phyloP scores from a whole-genome alignment of 805 yeast species.

The Cyberlindnera bimundalis region DNA sequence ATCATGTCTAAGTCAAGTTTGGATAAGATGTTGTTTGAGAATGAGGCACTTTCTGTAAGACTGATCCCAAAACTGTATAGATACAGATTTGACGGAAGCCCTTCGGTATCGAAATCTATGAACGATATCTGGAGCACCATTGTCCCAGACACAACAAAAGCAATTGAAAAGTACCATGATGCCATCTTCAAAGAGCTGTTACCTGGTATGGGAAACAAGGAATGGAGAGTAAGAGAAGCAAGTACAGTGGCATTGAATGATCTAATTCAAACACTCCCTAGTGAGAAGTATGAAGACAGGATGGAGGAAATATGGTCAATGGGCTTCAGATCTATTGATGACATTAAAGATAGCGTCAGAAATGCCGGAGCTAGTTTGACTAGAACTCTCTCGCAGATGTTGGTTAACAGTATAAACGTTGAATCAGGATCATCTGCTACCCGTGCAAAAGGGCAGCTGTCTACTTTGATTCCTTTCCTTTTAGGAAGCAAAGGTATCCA shows the following conservation, averaged over 20 bases:
- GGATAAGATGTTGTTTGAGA: slow-evolving; percentile 53
- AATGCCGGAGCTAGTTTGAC: slow-evolving; percentile 73
- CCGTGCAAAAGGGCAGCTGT: slow-evolving; percentile 45
- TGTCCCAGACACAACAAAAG: slow-evolving; percentile 50
- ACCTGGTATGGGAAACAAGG: slow-evolving; percentile 68
- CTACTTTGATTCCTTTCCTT: slow-evolving; percentile 70
- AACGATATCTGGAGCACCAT: slow-evolving; percentile 80
- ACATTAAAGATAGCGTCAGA: slow-evolving; percentile 90
- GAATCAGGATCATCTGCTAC: slow-evolving; percentile 38
- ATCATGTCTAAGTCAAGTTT: slow-evolving; percentile 76
- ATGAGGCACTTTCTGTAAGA: slow-evolving; percentile 50
- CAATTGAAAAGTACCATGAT: slow-evolving; percentile 51
- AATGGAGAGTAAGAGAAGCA: slow-evolving; percentile 94
- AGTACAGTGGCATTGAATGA: slow-evolving; percentile 70
- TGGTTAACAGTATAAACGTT: slow-evolving; percentile 54
- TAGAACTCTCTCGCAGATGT: slow-evolving; percentile 56
- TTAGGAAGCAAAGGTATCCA: slow-evolving; percentile 75
- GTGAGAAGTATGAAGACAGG: slow-evolving; percentile 44
- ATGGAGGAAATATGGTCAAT: slow-evolving; percentile 77
- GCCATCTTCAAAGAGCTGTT: slow-evolving; percentile 63
- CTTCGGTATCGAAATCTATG: slow-evolving; percentile 77
- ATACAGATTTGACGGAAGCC: slow-evolving; percentile 80
- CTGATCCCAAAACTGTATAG: slow-evolving; percentile 81
- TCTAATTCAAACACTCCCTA: slow-evolving; percentile 57
- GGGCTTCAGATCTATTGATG: slow-evolving; percentile 89